Evolutionary conservation across 768 basidiomycete species (phyloP).

Genomic region (Lactarius indigo): DNA sequence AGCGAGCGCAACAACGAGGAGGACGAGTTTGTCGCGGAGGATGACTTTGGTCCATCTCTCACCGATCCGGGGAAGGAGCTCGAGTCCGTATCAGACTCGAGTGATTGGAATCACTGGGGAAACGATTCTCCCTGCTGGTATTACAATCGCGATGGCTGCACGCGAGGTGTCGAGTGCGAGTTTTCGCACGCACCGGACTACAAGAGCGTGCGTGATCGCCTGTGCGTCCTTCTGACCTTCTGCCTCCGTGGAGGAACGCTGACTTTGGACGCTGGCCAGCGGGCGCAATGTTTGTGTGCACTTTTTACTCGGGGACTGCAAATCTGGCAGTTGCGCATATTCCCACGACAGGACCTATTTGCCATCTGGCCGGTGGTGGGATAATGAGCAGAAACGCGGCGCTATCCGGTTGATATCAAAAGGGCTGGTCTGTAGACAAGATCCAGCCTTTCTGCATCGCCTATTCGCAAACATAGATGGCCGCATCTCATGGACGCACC

Average conservation of each 20-base stretch:
- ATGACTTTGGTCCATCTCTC: slow-evolving; percentile 20
- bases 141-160: slow-evolving; percentile 54
- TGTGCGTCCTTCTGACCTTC: slow-evolving; percentile 37
- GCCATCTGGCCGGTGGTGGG: slow-evolving; percentile 47
- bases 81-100: slow-evolving; percentile 48
- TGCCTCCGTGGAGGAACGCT: background rate
- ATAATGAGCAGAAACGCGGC: background rate
- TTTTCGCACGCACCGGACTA: slow-evolving; percentile 54
- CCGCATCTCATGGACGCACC: slow-evolving; percentile 9
- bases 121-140: slow-evolving; percentile 52
- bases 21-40: slow-evolving; percentile 25
- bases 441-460: background rate
- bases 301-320: slow-evolving; percentile 39
- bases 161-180: slow-evolving; percentile 38
- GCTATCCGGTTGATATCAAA: background rate
- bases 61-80: slow-evolving; percentile 35
- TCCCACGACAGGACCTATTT: slow-evolving; percentile 46
- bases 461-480: background rate
- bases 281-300: slow-evolving; percentile 53
- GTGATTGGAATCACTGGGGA: slow-evolving; percentile 50
- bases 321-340: slow-evolving; percentile 44
- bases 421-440: background rate
- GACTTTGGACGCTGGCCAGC: slow-evolving; percentile 31
- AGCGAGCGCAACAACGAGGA: background rate
- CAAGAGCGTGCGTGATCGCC: slow-evolving; percentile 52